A percentile compares a stretch with the other conserved stretches of the same genome.
Evolutionary conservation across 2,329 filamentous ascomycete species (phyloP).

Genomic region (Myriangium duriaei): DNA sequence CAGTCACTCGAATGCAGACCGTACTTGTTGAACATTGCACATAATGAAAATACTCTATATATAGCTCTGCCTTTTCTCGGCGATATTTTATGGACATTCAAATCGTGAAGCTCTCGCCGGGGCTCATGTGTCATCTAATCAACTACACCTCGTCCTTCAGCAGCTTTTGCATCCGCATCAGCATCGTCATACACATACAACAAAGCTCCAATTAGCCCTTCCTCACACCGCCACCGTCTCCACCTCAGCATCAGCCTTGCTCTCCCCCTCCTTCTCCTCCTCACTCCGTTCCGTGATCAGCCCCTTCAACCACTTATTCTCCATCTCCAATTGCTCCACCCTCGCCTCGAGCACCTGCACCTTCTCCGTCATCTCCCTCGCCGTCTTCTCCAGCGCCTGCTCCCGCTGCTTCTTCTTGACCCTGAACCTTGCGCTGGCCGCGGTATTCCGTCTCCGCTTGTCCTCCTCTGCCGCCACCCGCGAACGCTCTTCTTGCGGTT

Average conservation of each 20-base stretch:
- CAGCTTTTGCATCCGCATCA: no score
- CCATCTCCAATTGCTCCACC: conserved; percentile 38
- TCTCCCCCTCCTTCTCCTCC: conserved; percentile 2
- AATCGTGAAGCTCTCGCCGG: no score
- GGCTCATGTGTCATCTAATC: no score
- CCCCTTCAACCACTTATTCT: conserved; percentile 41
- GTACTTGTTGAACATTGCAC: no score
- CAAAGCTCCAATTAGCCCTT: no score
- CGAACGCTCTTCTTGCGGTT: conserved; percentile 26
- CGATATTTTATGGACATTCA: no score
- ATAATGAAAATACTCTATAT: no score
- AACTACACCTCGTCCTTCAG: no score
- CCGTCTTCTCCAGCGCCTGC: conserved; percentile 38
- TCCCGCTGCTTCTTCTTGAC: conserved; percentile 45
- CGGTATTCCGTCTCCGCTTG: conserved; percentile 42
- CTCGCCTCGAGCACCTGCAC: conserved; percentile 32
- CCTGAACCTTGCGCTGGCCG: conserved; percentile 40
- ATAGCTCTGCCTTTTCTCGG: no score
- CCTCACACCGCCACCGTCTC: background rate
- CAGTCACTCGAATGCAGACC: no score
- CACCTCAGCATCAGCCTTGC: background rate
- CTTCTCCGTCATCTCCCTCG: conserved; percentile 39
- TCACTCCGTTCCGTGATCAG: conserved; percentile 40
- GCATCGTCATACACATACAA: no score
- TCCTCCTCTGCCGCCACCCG: conserved; percentile 39